These are phyloP conservation scores for Pseudopithomyces chartarum DNA, from an alignment of 2,329 filamentous ascomycete genomes.

Conservation along the genomic window DNA sequence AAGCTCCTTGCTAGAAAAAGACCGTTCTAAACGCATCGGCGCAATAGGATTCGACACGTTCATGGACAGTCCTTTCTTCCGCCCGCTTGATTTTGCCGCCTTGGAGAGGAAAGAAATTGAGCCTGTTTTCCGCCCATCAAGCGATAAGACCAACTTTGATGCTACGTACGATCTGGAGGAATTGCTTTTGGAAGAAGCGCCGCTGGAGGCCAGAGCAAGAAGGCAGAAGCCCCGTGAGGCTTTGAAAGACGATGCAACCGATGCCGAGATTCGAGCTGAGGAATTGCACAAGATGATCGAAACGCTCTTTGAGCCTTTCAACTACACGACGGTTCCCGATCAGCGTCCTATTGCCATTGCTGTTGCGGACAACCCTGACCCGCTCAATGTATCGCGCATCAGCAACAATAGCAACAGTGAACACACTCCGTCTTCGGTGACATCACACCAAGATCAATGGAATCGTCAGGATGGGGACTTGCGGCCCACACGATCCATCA, in stretches of 20 bases:
- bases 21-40: conserved; percentile 83
- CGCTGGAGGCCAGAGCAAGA: conserved; percentile 86
- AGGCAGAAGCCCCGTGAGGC: conserved; percentile 92
- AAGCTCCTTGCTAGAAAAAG: conserved; percentile 78
- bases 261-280: conserved; percentile 92
- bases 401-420: conserved; percentile 43
- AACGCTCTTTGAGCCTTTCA: conserved; percentile 89
- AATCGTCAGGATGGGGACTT: conserved; percentile 45
- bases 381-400: conserved; percentile 32
- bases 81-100: conserved; percentile 79
- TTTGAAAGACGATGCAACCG: conserved; percentile 90
- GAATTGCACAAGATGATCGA: conserved; percentile 95
- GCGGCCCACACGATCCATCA: conserved; percentile 41
- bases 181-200: conserved; percentile 89
- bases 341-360: conserved; percentile 58
- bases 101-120: conserved; percentile 86
- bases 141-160: conserved; percentile 98
- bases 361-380: conserved; percentile 36
- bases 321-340: conserved; percentile 85
- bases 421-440: conserved; percentile 36
- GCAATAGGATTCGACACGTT: conserved; percentile 81
- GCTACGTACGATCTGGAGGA: conserved; percentile 98
- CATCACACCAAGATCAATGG: conserved; percentile 39
- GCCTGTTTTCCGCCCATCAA: conserved; percentile 89
- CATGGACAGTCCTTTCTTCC: conserved; percentile 87